Percentiles rank a stretch among this genome's conserved stretches.
These are phyloP conservation scores for Samsoniella hepiali DNA, from an alignment of 2,329 filamentous ascomycete species.

Conservation along the genomic window DNA sequence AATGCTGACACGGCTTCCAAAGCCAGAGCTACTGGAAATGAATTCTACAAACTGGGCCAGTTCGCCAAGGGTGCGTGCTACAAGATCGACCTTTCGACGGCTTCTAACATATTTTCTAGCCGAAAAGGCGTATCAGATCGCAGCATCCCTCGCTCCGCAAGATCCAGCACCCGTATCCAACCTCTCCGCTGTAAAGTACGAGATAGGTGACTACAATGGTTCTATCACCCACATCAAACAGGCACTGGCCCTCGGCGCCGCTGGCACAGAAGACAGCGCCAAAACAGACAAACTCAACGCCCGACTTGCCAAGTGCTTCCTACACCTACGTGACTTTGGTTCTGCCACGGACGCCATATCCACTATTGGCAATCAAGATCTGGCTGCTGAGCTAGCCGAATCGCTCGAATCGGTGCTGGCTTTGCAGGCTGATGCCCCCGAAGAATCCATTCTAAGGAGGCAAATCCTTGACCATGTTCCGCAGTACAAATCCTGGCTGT, in stretches of 20 bases:
- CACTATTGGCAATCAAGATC: conserved; percentile 4
- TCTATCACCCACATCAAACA: conserved; percentile 20
- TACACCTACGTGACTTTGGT: conserved; percentile 19
- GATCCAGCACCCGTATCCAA: conserved; percentile 14
- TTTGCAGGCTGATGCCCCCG: not conserved
- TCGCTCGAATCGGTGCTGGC: not conserved
- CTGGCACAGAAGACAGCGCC: conserved; percentile 11
- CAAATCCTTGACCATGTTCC: not conserved
- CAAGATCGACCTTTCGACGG: too few relatives aligned
- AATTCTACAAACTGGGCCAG: not conserved
- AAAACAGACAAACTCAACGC: conserved; percentile 19
- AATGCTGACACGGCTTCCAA: not conserved
- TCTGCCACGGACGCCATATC: conserved; percentile 18
- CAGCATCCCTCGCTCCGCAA: conserved; percentile 5
- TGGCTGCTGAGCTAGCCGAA: not conserved
- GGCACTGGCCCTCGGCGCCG: conserved; percentile 17
- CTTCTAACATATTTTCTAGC: not conserved
- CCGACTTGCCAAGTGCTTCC: conserved; percentile 24
- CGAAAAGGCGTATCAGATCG: conserved; percentile 14
- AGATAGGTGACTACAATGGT: conserved; percentile 13
- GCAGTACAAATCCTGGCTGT: conserved; percentile 4
- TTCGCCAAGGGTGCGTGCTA: not conserved
- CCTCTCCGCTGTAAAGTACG: conserved; percentile 14
- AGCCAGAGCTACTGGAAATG: conserved; percentile 3
- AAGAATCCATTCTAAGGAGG: not conserved